These are phyloP conservation scores for Euphorbia celastroides DNA, from an alignment of 441 rosid species.

Conservation along the genomic window DNA sequence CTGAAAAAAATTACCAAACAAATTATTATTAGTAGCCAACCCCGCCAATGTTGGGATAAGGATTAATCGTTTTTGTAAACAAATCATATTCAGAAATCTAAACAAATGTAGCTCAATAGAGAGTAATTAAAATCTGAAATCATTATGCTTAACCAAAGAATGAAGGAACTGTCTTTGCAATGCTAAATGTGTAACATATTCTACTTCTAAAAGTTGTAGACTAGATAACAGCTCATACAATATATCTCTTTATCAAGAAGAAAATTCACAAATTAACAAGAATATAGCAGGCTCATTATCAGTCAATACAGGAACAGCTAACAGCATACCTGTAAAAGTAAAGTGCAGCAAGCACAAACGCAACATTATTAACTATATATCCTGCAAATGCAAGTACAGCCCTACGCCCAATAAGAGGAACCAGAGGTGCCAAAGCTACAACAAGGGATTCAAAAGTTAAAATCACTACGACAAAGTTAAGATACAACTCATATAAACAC, in stretches of 20 bases:
- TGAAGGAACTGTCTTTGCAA: not conserved
- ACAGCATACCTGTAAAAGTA: constrained; percentile 58
- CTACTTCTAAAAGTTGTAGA: not conserved
- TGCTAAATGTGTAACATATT: not conserved
- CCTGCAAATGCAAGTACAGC: constrained; percentile 81
- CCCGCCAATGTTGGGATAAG: no score
- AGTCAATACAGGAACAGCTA: not conserved
- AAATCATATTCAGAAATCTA: not conserved
- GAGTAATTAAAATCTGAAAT: not conserved
- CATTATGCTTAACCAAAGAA: not conserved
- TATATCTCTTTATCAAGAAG: not conserved
- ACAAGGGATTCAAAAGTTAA: constrained; percentile 4
- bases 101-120: not conserved
- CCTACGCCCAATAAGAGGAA: constrained; percentile 57
- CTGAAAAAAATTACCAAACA: not conserved
- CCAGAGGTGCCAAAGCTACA: constrained; percentile 70
- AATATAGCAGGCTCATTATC: not conserved
- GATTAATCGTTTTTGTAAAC: no score
- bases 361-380: constrained; percentile 55
- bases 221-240: not conserved
- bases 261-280: not conserved
- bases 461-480: not conserved
- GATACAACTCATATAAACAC: not conserved
- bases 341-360: constrained; percentile 64
- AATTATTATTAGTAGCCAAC: not conserved